Percentiles rank a stretch among this genome's conserved stretches.
Evolutionary conservation across 495 filamentous ascomycete species (phyloP).

Genomic region (Chlorociboria aeruginascens): DNA sequence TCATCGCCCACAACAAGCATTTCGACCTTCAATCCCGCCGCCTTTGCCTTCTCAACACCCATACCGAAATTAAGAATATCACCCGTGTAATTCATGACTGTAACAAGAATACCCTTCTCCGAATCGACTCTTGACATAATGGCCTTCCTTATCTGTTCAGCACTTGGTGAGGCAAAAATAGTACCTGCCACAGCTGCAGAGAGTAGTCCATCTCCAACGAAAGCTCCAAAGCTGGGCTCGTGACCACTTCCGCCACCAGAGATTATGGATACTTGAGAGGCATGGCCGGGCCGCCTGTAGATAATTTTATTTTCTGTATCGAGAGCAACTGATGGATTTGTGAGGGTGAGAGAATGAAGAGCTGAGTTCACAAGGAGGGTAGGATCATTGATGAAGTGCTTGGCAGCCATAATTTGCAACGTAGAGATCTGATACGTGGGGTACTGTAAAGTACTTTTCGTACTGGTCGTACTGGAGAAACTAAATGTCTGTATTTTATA

Average conservation of each 20-base stretch:
- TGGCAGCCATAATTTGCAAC: conserved; percentile 39
- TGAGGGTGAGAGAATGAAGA: conserved; percentile 64
- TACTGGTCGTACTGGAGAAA: no score
- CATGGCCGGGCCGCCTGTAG: conserved; percentile 52
- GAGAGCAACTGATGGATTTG: conserved; percentile 74
- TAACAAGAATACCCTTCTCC: conserved; percentile 59
- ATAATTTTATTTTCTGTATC: conserved; percentile 77
- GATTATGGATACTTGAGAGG: conserved; percentile 55
- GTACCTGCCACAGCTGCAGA: conserved; percentile 80
- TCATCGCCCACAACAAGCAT: conserved; percentile 97
- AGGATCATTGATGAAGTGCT: conserved; percentile 91
- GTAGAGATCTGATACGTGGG: no score
- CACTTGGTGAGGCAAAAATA: conserved; percentile 82
- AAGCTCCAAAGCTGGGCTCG: conserved; percentile 75
- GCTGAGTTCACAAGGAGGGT: conserved; percentile 66
- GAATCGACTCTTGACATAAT: conserved; percentile 60
- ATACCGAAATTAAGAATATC: conserved; percentile 95
- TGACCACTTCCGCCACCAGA: conserved; percentile 89
- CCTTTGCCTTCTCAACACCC: conserved; percentile 84
- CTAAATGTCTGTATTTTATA: no score
- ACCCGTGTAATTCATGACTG: conserved; percentile 61
- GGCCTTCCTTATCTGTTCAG: conserved; percentile 73
- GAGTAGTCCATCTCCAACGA: conserved; percentile 61
- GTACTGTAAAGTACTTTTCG: no score
- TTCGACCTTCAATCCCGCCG: conserved; percentile 66